phyloP scores from a whole-genome alignment of 2,329 filamentous ascomycete genomes.

The Fusarium bulbicola region DNA sequence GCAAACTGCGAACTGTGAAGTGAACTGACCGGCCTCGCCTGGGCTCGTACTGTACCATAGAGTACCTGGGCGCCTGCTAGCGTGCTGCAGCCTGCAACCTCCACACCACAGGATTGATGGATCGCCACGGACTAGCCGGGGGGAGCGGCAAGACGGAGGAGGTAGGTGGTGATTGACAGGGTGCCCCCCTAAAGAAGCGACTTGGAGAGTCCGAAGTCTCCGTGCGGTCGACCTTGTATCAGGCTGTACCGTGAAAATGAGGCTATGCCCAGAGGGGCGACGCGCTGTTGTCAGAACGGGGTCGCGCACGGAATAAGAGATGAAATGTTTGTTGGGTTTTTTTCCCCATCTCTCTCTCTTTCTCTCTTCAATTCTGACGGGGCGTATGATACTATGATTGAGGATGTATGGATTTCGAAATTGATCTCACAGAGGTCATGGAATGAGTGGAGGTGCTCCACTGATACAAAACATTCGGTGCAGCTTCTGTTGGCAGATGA shows the following conservation, averaged over 20 bases:
- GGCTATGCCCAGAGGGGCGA: slow-evolving; percentile 26
- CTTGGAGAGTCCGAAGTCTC: slow-evolving; percentile 26
- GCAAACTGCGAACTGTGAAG: slow-evolving; percentile 21
- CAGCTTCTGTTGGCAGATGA: slow-evolving; percentile 7
- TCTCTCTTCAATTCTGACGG: not conserved
- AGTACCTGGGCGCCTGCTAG: slow-evolving; percentile 35
- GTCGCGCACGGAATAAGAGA: slow-evolving; percentile 14
- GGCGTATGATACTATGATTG: not conserved
- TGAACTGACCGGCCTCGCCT: slow-evolving; percentile 10
- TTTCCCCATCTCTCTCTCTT: not conserved
- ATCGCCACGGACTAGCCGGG: slow-evolving; percentile 41
- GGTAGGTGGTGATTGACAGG: slow-evolving; percentile 31
- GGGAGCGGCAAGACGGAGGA: slow-evolving; percentile 26
- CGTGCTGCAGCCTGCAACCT: slow-evolving; percentile 34
- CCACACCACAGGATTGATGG: slow-evolving; percentile 36
- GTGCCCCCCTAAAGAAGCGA: slow-evolving; percentile 23
- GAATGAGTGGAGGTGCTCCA: slow-evolving; percentile 13
- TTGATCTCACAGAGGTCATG: not conserved
- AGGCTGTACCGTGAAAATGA: slow-evolving; percentile 17
- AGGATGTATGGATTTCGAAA: not conserved
- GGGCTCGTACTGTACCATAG: slow-evolving; percentile 26
- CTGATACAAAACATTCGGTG: not conserved
- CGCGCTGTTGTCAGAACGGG: slow-evolving; percentile 25
- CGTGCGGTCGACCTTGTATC: slow-evolving; percentile 18
- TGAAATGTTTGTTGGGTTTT: slow-evolving; percentile 6